Percentiles rank a stretch among this genome's conserved stretches.
Evolutionary conservation across 108 stramenopile species (phyloP).

Genomic region (Ochromonas danica): DNA sequence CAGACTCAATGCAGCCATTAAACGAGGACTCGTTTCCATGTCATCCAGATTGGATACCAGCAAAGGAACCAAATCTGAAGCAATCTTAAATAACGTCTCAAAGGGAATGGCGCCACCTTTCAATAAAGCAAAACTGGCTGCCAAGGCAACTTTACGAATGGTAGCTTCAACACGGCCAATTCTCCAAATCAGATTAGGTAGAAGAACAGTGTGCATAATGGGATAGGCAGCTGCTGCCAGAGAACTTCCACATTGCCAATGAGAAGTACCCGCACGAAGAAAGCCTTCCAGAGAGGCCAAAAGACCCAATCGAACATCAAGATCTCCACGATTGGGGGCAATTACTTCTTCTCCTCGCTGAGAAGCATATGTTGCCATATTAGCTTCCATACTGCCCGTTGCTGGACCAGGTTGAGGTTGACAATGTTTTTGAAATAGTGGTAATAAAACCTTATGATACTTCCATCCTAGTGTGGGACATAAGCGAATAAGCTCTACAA

Average conservation of each 20-base stretch:
- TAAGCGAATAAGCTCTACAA: not conserved
- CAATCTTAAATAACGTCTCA: not conserved
- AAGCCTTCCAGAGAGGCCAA: not conserved
- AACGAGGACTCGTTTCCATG: not conserved
- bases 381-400: not conserved
- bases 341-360: conserved; percentile 12
- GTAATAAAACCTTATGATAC: not conserved
- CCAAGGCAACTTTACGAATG: conserved; percentile 11
- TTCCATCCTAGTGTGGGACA: not conserved
- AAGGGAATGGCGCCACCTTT: conserved; percentile 11
- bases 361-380: not conserved
- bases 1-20: not conserved
- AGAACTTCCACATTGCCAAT: not conserved
- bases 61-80: conserved; percentile 1
- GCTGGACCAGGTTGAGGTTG: not conserved
- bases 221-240: not conserved
- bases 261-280: not conserved
- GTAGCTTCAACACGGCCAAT: conserved; percentile 22
- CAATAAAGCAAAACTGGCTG: not conserved
- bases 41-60: conserved; percentile 26
- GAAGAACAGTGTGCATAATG: not conserved
- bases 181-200: conserved; percentile 32
- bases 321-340: not conserved
- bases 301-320: not conserved
- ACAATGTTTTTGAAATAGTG: not conserved